phyloP scores from a whole-genome alignment of 1,284 basidiomycete genomes.

The Bjerkandera adusta region DNA sequence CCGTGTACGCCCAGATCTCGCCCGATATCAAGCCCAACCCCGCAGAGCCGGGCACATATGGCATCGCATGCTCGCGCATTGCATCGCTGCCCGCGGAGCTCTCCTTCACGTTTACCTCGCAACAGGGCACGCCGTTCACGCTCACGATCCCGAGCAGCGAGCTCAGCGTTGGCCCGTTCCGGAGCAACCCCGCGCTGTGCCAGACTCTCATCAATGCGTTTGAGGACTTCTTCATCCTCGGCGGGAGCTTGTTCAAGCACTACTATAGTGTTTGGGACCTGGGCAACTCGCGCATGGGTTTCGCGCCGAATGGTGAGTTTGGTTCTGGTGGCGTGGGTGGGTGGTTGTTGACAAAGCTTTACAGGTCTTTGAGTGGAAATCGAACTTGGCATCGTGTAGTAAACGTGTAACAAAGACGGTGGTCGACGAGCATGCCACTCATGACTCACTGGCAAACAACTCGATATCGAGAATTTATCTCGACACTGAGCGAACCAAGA shows the following conservation, averaged over 20 bases:
- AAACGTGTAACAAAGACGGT: too few relatives aligned
- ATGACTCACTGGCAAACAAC: too few relatives aligned
- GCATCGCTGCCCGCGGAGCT: constrained; percentile 45
- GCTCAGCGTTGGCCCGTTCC: constrained; percentile 55
- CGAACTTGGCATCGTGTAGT: too few relatives aligned
- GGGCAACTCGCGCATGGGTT: constrained; percentile 44
- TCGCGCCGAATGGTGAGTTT: constrained; percentile 39
- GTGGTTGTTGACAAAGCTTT: too few relatives aligned
- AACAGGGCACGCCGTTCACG: constrained; percentile 45
- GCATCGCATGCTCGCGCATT: constrained; percentile 48
- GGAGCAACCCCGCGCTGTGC: constrained; percentile 42
- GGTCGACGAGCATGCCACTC: too few relatives aligned
- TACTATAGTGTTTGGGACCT: constrained; percentile 59
- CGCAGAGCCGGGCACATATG: constrained; percentile 52
- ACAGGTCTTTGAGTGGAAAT: too few relatives aligned
- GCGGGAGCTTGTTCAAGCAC: constrained; percentile 52
- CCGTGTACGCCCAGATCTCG: constrained; percentile 56
- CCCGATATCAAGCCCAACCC: constrained; percentile 48
- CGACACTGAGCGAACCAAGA: too few relatives aligned
- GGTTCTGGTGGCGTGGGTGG: too few relatives aligned
- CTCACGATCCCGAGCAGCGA: constrained; percentile 54
- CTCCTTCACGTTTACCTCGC: constrained; percentile 49
- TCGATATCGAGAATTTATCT: too few relatives aligned
- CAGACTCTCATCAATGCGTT: constrained; percentile 57
- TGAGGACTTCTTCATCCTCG: constrained; percentile 47